A percentile compares a stretch with the other conserved stretches of the same genome.
phyloP scores from a whole-genome alignment of 2,329 filamentous ascomycete species.

The Sporothrix variecibatus region DNA sequence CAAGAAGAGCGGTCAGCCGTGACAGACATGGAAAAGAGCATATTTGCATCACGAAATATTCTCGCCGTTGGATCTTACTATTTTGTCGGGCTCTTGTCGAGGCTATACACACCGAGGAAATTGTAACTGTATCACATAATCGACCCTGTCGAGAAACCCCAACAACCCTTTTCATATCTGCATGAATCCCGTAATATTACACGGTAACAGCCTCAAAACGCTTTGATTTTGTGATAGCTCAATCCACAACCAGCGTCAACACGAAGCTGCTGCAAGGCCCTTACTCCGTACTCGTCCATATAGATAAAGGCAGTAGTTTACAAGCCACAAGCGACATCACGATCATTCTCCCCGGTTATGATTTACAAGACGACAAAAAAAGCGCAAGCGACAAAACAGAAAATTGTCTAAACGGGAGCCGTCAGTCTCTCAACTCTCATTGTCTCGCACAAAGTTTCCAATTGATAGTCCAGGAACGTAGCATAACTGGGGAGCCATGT shows the following conservation, averaged over 20 bases:
- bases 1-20: background rate
- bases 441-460: conserved; percentile 1
- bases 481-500: background rate
- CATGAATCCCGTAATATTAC: background rate
- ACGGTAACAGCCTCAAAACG: background rate
- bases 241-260: background rate
- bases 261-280: background rate
- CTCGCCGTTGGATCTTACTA: background rate
- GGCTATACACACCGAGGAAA: background rate
- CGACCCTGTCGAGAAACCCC: background rate
- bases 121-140: conserved; percentile 16
- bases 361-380: background rate
- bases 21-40: background rate
- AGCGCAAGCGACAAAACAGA: background rate
- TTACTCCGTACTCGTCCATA: conserved; percentile 11
- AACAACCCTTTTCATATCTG: background rate
- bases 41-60: background rate
- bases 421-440: background rate
- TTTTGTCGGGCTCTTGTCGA: background rate
- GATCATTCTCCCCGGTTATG: background rate
- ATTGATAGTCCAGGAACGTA: background rate
- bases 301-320: background rate
- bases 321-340: background rate
- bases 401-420: background rate
- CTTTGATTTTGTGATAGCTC: background rate